Base-by-base conservation (phyloP, 202 grass and related monocot species). In the Dendrocalamus latiflorus region DNA sequence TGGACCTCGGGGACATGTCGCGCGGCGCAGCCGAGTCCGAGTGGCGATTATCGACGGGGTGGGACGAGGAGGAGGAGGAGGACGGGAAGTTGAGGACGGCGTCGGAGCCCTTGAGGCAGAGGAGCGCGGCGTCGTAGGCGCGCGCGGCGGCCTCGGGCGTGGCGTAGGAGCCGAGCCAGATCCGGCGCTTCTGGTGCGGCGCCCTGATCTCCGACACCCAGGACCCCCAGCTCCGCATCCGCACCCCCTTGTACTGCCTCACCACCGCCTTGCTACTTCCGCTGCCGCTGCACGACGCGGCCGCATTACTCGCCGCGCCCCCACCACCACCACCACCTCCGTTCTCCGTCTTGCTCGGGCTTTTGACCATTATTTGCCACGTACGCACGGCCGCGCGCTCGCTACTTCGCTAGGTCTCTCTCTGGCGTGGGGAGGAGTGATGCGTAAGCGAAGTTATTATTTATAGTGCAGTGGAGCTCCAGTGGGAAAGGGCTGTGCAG, bases 141-240 rank as follows among this genome's bases (percentile, higher is more conserved):
- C 72, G 80, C 0, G 92, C 89, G 6, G 89, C 89, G 51, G 81
- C 86, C 81, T 94, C 86, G 39, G 89, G 34, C n/a, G 44, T 91
- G 14, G 92, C 85, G 72, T 94, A 91, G 34, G 92, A 94, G 6
- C 92, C 92, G 5, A 94, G 92, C 92, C 92, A 92, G 81, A 94
- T 94, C 87, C 92, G 86, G 70, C 84, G 90, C 81, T 94, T 94
- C 84, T 91, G 89, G 45, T 91, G 84, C 20, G 92, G 89, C 55
- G 89, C 89, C 80, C 92, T 89, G 82, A 94, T 90, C 87, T 92
- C 92, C 4, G 92, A 94, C 14, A 94, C 92, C 92, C 92, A 94
- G 17, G 92, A 91, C 4, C 92, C 92, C 92, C 92, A 94, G 69
- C 89, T 94, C 60, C 92, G 88, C 92, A 94, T 94, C 68, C 89